Evolutionary conservation across 805 yeast species (phyloP).

Genomic region (Blastobotrys peoriensis): DNA sequence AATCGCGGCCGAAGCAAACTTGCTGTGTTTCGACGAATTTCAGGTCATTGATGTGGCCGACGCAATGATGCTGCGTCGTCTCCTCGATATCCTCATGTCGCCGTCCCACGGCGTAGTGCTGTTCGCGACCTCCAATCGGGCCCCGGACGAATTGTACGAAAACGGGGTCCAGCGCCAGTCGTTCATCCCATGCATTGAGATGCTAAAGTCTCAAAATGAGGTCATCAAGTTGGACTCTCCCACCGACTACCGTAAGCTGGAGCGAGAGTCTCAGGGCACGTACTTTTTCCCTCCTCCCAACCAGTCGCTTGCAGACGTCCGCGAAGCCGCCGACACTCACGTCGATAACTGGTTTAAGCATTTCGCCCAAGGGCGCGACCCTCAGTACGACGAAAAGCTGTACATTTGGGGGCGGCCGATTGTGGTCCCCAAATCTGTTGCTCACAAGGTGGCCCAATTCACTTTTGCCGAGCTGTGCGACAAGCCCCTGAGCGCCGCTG

Average conservation of each 20-base stretch:
- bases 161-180: constrained; percentile 92
- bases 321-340: constrained; percentile 51
- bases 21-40: constrained; percentile 92
- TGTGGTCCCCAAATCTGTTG: constrained; percentile 66
- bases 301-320: constrained; percentile 46
- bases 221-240: constrained; percentile 84
- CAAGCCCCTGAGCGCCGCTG: constrained; percentile 85
- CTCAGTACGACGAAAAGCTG: constrained; percentile 34
- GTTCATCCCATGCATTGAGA: constrained; percentile 85
- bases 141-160: constrained; percentile 87
- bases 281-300: constrained; percentile 71
- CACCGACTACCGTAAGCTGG: constrained; percentile 86
- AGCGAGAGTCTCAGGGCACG: constrained; percentile 74
- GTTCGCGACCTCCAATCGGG: constrained; percentile 92
- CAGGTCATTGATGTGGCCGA: constrained; percentile 99
- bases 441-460: constrained; percentile 82
- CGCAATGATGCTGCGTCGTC: constrained; percentile 87
- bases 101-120: constrained; percentile 72
- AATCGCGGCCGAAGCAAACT: constrained; percentile 66
- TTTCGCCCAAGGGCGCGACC: constrained; percentile 52
- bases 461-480: constrained; percentile 86
- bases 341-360: constrained; percentile 70
- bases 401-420: constrained; percentile 85
- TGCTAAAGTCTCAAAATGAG: constrained; percentile 63
- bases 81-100: constrained; percentile 59